These are phyloP conservation scores for Kitagawia praeruptora DNA, from an alignment of 129 eudicot genomes.

Conservation along the genomic window DNA sequence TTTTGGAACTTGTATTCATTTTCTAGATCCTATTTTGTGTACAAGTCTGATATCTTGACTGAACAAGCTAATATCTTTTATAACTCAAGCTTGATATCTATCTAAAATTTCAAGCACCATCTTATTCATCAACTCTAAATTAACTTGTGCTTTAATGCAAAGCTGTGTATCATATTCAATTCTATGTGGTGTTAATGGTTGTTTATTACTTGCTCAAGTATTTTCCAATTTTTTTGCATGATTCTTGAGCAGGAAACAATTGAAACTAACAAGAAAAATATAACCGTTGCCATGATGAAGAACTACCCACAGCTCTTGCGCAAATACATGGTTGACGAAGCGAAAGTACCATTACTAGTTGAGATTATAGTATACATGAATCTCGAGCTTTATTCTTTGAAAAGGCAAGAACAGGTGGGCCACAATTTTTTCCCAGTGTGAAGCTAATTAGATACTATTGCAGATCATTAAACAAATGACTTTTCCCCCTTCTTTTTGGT, in stretches of 20 bases:
- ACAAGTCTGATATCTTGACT: neutral
- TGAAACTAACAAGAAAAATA: slow-evolving; percentile 53
- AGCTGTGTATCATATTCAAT: neutral
- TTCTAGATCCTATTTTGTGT: neutral
- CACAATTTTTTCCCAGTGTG: neutral
- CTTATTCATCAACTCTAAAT: neutral
- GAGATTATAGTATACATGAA: slow-evolving; percentile 68
- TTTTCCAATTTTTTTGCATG: neutral
- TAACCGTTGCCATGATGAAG: slow-evolving; percentile 81
- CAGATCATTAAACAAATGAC: neutral
- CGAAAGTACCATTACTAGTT: slow-evolving; percentile 71
- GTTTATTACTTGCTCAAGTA: neutral
- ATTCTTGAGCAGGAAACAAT: slow-evolving; percentile 52
- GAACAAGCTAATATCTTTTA: neutral
- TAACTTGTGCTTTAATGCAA: neutral
- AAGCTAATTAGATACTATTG: neutral
- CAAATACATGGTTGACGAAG: slow-evolving; percentile 87
- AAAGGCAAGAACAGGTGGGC: slow-evolving; percentile 89
- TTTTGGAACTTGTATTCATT: neutral
- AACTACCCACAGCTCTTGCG: slow-evolving; percentile 82
- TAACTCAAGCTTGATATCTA: neutral
- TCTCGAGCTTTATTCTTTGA: slow-evolving; percentile 86
- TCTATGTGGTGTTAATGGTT: neutral
- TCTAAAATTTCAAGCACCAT: neutral
- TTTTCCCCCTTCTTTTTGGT: neutral